These are phyloP conservation scores for Kodamaea sp. DNA, from an alignment of 1,139 yeast genomes.

Conservation along the genomic window DNA sequence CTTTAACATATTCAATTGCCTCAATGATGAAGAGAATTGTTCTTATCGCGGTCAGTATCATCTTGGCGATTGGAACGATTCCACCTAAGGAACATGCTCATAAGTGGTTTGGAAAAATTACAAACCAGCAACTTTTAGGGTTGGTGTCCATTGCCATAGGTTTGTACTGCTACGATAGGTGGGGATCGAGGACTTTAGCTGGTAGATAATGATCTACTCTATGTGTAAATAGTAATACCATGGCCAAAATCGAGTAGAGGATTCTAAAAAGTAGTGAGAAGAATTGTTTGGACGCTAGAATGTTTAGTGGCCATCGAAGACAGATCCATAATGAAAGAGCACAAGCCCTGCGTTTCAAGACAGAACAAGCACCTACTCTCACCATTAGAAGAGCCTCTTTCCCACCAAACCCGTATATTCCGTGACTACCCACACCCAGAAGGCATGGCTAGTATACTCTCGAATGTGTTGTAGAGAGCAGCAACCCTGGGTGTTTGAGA, in stretches of 20 bases:
- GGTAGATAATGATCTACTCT: conserved; percentile 2
- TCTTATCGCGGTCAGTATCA: conserved; percentile 36
- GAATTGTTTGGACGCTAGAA: conserved; percentile 50
- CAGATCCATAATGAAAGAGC: conserved; percentile 10
- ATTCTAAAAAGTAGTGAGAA: too few relatives aligned
- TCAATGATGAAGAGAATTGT: conserved; percentile 47
- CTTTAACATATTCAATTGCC: conserved; percentile 44
- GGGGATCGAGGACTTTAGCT: conserved; percentile 35
- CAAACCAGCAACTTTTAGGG: conserved; percentile 33
- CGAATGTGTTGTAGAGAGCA: conserved; percentile 57
- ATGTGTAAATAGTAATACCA: too few relatives aligned
- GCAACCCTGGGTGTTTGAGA: conserved; percentile 35
- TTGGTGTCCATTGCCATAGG: conserved; percentile 34
- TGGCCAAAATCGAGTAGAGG: too few relatives aligned
- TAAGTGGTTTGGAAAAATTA: conserved; percentile 31
- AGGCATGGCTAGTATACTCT: conserved; percentile 42
- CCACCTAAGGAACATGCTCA: conserved; percentile 10
- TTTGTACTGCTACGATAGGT: conserved; percentile 40
- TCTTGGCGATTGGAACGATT: conserved; percentile 24
- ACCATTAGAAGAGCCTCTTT: conserved; percentile 9
- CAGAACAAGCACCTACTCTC: conserved; percentile 4
- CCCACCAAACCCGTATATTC: conserved; percentile 44
- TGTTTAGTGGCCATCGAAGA: conserved; percentile 36
- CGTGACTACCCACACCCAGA: conserved; percentile 39
- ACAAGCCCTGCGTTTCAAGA: conserved; percentile 11